A percentile compares a stretch with the other conserved stretches of the same genome.
phyloP scores from a whole-genome alignment of 1,139 yeast genomes.

The Protomyces macrosporus region DNA sequence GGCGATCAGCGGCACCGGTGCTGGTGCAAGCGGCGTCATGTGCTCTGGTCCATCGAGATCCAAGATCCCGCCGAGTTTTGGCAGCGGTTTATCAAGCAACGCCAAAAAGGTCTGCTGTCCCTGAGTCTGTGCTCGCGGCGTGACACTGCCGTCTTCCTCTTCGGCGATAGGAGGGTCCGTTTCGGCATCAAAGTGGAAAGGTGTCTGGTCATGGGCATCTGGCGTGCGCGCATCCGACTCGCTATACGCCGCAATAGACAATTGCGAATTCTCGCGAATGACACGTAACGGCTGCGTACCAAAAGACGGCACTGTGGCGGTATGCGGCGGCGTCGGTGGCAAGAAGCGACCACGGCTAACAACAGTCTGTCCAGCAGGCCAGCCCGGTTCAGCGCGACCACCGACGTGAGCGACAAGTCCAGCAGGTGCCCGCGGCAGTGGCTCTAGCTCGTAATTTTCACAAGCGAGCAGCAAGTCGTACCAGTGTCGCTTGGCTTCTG shows the following conservation, averaged over 20 bases:
- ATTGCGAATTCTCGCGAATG: conserved; percentile 22
- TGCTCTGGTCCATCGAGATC: background rate
- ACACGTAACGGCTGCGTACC: conserved; percentile 19
- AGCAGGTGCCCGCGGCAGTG: conserved; percentile 10
- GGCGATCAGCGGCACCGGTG: background rate
- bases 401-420: conserved; percentile 11
- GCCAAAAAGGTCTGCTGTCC: background rate
- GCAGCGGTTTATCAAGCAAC: conserved; percentile 2
- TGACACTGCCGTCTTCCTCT: background rate
- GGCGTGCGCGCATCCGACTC: conserved; percentile 18
- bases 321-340: conserved; percentile 25
- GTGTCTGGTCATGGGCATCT: conserved; percentile 19
- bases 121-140: conserved; percentile 1
- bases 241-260: conserved; percentile 19
- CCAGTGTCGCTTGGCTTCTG: conserved; percentile 11
- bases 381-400: conserved; percentile 1
- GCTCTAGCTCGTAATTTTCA: conserved; percentile 17
- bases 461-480: conserved; percentile 20
- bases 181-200: conserved; percentile 17
- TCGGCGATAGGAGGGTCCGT: background rate
- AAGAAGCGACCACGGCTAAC: background rate
- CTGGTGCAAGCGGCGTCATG: background rate
- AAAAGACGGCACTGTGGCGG: conserved; percentile 4
- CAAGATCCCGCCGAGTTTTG: background rate
- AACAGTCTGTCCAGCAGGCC: background rate